A percentile compares a stretch with the other conserved stretches of the same genome.
phyloP scores from a whole-genome alignment of 345 rosid genomes.

The Euphorbia lathyris region DNA sequence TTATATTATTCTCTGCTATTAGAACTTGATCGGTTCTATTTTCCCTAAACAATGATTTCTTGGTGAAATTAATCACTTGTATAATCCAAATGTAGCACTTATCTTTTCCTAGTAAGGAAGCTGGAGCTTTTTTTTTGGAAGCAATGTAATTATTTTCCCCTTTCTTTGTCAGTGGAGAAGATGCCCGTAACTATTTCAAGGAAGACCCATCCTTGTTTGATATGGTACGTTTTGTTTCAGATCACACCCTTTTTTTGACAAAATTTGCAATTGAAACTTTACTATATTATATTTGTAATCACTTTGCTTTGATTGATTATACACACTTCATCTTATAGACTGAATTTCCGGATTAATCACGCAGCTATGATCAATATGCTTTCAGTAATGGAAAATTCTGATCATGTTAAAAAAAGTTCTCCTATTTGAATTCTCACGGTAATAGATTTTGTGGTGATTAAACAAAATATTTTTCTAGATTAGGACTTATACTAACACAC shows the following conservation, averaged over 20 bases:
- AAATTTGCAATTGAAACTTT: neutral
- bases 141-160: neutral
- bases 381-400: neutral
- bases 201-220: slow-evolving; percentile 78
- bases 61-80: neutral
- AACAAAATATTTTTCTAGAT: too few relatives aligned
- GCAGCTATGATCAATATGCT: neutral
- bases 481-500: neutral
- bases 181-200: slow-evolving; percentile 68
- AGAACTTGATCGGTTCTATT: too few relatives aligned
- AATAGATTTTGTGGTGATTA: too few relatives aligned
- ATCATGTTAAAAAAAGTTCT: neutral
- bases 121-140: neutral
- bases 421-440: too few relatives aligned
- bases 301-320: neutral
- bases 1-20: too few relatives aligned
- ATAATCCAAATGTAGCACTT: neutral
- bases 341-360: neutral
- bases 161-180: slow-evolving; percentile 57
- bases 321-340: neutral
- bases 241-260: neutral
- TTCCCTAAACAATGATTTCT: neutral
- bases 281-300: neutral
- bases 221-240: slow-evolving; percentile 47
- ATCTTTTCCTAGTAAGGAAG: neutral